Percentiles rank a stretch among this genome's conserved stretches.
Conservation (phyloP, 768 basidiomycete genomes). For the Galerina sulciceps region DNA sequence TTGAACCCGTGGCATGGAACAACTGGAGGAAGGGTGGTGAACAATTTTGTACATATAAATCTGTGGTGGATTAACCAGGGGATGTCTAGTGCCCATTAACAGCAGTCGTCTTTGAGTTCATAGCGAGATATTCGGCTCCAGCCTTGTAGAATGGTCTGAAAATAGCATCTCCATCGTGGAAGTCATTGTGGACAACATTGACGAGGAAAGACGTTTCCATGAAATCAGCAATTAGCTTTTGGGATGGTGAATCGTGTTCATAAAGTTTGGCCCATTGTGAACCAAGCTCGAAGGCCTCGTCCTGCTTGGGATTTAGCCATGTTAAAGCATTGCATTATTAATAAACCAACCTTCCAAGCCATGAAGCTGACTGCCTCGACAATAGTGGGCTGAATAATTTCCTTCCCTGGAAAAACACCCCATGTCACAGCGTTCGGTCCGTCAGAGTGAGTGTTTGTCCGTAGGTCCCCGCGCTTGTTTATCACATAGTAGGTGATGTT, state of each 20-base stretch:
- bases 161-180: constrained; percentile 82
- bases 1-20: constrained; percentile 72
- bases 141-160: constrained; percentile 86
- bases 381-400: constrained; percentile 94
- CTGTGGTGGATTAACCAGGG: not conserved
- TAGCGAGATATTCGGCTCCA: constrained; percentile 60
- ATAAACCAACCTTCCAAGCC: constrained; percentile 85
- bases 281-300: constrained; percentile 94
- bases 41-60: constrained; percentile 11
- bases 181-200: constrained; percentile 97
- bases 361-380: constrained; percentile 98
- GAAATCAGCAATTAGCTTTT: constrained; percentile 73
- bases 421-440: constrained; percentile 99
- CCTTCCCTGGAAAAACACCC: constrained; percentile 98
- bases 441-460: constrained; percentile 93
- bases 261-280: constrained; percentile 90
- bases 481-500: constrained; percentile 97
- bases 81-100: constrained; percentile 43
- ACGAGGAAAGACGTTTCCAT: constrained; percentile 88
- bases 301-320: constrained; percentile 45
- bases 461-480: constrained; percentile 92
- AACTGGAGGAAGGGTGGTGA: constrained; percentile 15
- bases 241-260: constrained; percentile 73
- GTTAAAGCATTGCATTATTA: not conserved
- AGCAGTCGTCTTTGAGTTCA: constrained; percentile 36